phyloP scores from a whole-genome alignment of 345 rosid species.

The Salix brachista region DNA sequence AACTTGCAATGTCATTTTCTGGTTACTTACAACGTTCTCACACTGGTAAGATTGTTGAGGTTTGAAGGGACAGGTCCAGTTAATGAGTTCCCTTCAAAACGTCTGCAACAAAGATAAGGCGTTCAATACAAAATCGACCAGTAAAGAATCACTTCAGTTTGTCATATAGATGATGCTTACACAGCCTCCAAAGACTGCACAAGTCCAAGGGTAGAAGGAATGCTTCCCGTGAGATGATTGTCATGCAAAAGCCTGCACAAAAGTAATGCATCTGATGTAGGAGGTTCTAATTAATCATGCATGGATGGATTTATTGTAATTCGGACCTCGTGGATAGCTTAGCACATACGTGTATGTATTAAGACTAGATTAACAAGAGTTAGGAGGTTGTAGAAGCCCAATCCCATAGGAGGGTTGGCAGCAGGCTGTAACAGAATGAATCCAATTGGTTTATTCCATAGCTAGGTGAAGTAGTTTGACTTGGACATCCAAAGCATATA shows the following conservation, averaged over 20 bases:
- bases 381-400: too few relatives aligned
- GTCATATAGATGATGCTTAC: constrained; percentile 45
- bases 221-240: constrained; percentile 49
- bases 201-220: constrained; percentile 61
- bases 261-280: background rate
- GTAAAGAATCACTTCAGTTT: background rate
- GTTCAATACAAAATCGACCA: background rate
- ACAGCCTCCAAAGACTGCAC: constrained; percentile 53
- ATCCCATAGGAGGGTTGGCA: too few relatives aligned
- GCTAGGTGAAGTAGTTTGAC: background rate
- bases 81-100: constrained; percentile 63
- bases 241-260: constrained; percentile 62
- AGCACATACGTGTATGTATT: too few relatives aligned
- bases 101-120: constrained; percentile 41
- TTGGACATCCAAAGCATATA: too few relatives aligned
- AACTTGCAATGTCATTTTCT: background rate
- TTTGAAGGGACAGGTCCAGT: constrained; percentile 51
- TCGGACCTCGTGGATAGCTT: too few relatives aligned
- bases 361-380: too few relatives aligned
- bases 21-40: constrained; percentile 59
- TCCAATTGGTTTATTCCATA: background rate
- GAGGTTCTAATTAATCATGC: too few relatives aligned
- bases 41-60: constrained; percentile 53
- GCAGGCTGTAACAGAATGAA: too few relatives aligned
- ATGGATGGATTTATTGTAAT: too few relatives aligned